Evolutionary conservation across 768 basidiomycete genomes (phyloP).

Genomic region (Hygrocybe coccinea): DNA sequence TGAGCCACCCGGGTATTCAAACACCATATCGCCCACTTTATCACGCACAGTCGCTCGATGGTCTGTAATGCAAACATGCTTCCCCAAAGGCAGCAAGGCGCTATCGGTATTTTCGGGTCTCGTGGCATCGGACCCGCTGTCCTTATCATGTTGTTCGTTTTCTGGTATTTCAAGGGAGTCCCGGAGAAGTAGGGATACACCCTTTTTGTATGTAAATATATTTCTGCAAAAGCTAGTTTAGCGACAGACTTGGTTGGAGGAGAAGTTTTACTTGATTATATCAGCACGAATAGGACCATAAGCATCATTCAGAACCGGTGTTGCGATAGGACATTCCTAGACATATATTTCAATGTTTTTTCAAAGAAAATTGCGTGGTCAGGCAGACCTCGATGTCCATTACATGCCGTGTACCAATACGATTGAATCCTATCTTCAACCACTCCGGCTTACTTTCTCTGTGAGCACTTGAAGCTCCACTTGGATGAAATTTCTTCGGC

Average conservation of each 20-base stretch:
- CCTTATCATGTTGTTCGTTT: not conserved
- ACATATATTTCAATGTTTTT: not conserved
- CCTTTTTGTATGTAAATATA: slow-evolving; percentile 74
- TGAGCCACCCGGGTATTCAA: slow-evolving; percentile 81
- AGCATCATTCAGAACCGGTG: slow-evolving; percentile 68
- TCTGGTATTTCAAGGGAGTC: slow-evolving; percentile 57
- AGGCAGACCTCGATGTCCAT: slow-evolving; percentile 83
- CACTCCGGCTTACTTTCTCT: slow-evolving; percentile 49
- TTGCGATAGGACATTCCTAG: slow-evolving; percentile 90
- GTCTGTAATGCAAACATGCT: slow-evolving; percentile 78
- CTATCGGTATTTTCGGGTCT: slow-evolving; percentile 28
- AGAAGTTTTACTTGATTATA: slow-evolving; percentile 55
- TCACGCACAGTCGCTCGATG: slow-evolving; percentile 80
- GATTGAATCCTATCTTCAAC: slow-evolving; percentile 87
- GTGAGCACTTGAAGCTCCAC: slow-evolving; percentile 15
- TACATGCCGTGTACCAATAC: slow-evolving; percentile 63
- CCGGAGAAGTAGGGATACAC: slow-evolving; percentile 85
- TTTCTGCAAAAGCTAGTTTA: slow-evolving; percentile 46
- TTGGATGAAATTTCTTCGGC: slow-evolving; percentile 36
- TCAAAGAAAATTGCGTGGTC: not conserved
- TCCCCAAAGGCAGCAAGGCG: too few species aligned
- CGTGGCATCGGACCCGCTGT: not conserved
- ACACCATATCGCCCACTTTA: slow-evolving; percentile 71
- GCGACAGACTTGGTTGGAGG: not conserved
- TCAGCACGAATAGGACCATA: slow-evolving; percentile 55